A percentile compares a stretch with the other conserved stretches of the same genome.
These are phyloP conservation scores for Ambrosia trifida DNA, from an alignment of 129 eudicot species.

Conservation along the genomic window DNA sequence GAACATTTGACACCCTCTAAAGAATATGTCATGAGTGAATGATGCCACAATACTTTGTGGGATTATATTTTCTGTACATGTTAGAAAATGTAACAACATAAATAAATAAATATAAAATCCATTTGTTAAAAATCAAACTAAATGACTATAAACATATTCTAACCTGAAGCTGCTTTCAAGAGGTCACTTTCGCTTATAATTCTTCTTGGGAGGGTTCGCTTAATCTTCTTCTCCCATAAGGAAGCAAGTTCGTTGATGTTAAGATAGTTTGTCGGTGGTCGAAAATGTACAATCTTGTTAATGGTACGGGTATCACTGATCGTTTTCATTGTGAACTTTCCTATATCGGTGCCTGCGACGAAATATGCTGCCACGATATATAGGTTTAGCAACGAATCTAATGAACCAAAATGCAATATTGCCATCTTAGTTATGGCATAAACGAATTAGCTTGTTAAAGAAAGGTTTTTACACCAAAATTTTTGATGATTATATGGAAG, in stretches of 20 bases:
- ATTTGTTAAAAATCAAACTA: background rate
- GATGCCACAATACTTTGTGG: conserved; percentile 45
- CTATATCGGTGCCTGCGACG: background rate
- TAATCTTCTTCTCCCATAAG: conserved; percentile 45
- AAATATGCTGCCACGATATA: background rate
- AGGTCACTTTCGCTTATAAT: conserved; percentile 32
- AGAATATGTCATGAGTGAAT: conserved; percentile 45
- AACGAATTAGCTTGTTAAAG: background rate
- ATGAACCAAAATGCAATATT: background rate
- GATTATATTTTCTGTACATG: conserved; percentile 36
- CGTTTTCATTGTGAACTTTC: conserved; percentile 10
- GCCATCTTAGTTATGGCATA: background rate
- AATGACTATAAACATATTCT: background rate
- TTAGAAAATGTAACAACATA: background rate
- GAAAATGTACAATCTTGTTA: conserved; percentile 37
- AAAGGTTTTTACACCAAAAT: background rate
- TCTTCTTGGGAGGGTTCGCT: conserved; percentile 31
- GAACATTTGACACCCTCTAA: conserved; percentile 40
- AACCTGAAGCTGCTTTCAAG: conserved; percentile 34
- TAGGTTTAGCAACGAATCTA: background rate
- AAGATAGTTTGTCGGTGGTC: conserved; percentile 28
- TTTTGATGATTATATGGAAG: too few species aligned
- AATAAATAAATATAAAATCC: background rate
- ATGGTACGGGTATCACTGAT: background rate
- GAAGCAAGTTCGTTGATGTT: conserved; percentile 49